phyloP scores from a whole-genome alignment of 371 early-diverging fungal species.

The Rhizopus arrhizus region DNA sequence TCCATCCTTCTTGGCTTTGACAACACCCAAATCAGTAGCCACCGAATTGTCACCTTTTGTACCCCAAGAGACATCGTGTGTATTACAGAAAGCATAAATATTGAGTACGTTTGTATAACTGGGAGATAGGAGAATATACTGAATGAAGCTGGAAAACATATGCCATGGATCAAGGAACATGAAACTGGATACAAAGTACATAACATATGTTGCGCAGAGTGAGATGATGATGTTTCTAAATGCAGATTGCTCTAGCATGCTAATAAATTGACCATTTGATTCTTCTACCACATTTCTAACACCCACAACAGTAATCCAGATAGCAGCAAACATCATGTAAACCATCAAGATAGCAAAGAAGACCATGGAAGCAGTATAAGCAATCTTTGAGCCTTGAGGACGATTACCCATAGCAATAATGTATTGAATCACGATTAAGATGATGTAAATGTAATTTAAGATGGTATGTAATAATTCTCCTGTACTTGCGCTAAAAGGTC shows the following conservation, averaged over 20 bases:
- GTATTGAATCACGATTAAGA: constrained; percentile 56
- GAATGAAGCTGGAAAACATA: constrained; percentile 86
- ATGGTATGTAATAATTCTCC: constrained; percentile 23
- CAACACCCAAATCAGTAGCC: constrained; percentile 49
- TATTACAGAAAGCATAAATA: constrained; percentile 93
- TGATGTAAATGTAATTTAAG: constrained; percentile 60
- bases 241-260: constrained; percentile 37
- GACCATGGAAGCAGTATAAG: constrained; percentile 42
- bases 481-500: constrained; percentile 23
- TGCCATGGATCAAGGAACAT: constrained; percentile 87
- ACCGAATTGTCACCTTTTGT: constrained; percentile 82
- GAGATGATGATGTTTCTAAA: constrained; percentile 67
- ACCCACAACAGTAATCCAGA: constrained; percentile 55
- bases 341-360: constrained; percentile 60
- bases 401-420: constrained; percentile 75
- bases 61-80: constrained; percentile 94
- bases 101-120: constrained; percentile 84
- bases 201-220: constrained; percentile 65
- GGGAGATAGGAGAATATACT: constrained; percentile 86
- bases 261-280: constrained; percentile 23
- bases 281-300: constrained; percentile 39
- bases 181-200: constrained; percentile 67
- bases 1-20: constrained; percentile 38
- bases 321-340: constrained; percentile 64
- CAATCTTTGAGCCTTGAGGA: constrained; percentile 66